phyloP scores from a whole-genome alignment of 352 stramenopile genomes.

The Globisporangium splendens region DNA sequence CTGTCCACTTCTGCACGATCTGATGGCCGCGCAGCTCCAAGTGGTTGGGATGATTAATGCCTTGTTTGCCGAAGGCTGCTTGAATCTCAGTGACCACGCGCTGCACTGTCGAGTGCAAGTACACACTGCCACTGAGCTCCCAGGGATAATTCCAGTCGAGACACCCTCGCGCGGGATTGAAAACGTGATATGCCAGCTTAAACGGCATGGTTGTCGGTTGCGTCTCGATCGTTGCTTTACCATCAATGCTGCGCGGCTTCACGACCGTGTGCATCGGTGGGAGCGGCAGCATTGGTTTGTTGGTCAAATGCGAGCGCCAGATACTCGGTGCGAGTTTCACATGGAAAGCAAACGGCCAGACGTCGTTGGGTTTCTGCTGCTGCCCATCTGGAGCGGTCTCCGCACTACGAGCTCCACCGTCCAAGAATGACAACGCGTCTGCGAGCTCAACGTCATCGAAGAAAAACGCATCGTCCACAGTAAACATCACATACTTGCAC shows the following conservation, averaged over 20 bases:
- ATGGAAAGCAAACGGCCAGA: conserved; percentile 62
- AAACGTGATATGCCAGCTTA: conserved; percentile 27
- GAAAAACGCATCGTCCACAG: conserved; percentile 62
- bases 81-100: conserved; percentile 30
- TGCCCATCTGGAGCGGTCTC: too few species aligned
- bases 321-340: conserved; percentile 76
- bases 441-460: conserved; percentile 45
- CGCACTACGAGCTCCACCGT: neutral
- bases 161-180: conserved; percentile 38
- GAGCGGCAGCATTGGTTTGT: conserved; percentile 47
- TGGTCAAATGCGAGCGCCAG: conserved; percentile 64
- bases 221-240: neutral
- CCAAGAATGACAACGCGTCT: conserved; percentile 22
- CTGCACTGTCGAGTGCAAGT: conserved; percentile 31
- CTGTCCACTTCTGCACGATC: conserved; percentile 24
- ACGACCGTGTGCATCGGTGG: conserved; percentile 21
- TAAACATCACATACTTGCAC: conserved; percentile 35
- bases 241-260: too few species aligned
- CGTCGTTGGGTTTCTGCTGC: neutral
- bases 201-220: neutral
- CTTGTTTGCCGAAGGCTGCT: conserved; percentile 21
- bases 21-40: conserved; percentile 61
- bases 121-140: conserved; percentile 84
- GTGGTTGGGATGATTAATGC: conserved; percentile 54
- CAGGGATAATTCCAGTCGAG: conserved; percentile 86